Percentiles rank a stretch among this genome's conserved stretches.
Evolutionary conservation across 306 rosid genomes (phyloP).

Genomic region (Cucurbita pepo): DNA sequence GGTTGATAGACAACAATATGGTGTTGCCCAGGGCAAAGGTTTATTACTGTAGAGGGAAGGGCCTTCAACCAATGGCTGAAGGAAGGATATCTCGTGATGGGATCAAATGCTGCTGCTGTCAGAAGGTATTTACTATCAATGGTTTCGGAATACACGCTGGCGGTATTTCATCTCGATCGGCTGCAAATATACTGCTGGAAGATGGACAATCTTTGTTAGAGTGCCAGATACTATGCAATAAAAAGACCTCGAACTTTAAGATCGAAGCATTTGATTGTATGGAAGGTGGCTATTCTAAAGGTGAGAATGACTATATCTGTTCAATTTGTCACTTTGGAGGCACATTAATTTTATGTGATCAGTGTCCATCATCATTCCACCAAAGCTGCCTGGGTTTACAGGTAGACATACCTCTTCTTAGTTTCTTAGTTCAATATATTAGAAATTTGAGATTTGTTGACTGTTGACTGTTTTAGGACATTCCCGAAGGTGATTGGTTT

Average conservation of each 20-base stretch:
- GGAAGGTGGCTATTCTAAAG: conserved; percentile 11
- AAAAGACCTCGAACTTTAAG: conserved; percentile 8
- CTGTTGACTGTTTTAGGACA: conserved; percentile 30
- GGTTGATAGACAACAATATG: conserved; percentile 58
- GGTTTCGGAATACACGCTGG: conserved; percentile 52
- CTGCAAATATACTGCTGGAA: conserved; percentile 40
- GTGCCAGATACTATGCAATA: conserved; percentile 27
- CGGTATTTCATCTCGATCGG: conserved; percentile 20
- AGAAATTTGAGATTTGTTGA: conserved; percentile 11
- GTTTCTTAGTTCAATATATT: conserved; percentile 1
- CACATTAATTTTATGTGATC: conserved; percentile 63
- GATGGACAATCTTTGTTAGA: conserved; percentile 63
- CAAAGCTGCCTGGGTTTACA: conserved; percentile 43
- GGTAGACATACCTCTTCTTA: conserved; percentile 28
- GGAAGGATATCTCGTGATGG: conserved; percentile 59
- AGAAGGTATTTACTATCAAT: conserved; percentile 20
- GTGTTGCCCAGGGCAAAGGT: conserved; percentile 67
- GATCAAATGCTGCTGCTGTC: conserved; percentile 71
- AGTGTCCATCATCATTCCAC: conserved; percentile 74
- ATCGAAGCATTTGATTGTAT: conserved; percentile 5
- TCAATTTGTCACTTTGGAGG: conserved; percentile 79
- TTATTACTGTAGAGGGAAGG: conserved; percentile 18
- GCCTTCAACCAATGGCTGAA: conserved; percentile 7
- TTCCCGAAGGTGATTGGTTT: conserved; percentile 85
- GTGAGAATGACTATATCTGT: conserved; percentile 57